A percentile compares a stretch with the other conserved stretches of the same genome.
These are phyloP conservation scores for Cryptosporidium sp. DNA, from an alignment of 169 alveolate genomes.

Conservation along the genomic window DNA sequence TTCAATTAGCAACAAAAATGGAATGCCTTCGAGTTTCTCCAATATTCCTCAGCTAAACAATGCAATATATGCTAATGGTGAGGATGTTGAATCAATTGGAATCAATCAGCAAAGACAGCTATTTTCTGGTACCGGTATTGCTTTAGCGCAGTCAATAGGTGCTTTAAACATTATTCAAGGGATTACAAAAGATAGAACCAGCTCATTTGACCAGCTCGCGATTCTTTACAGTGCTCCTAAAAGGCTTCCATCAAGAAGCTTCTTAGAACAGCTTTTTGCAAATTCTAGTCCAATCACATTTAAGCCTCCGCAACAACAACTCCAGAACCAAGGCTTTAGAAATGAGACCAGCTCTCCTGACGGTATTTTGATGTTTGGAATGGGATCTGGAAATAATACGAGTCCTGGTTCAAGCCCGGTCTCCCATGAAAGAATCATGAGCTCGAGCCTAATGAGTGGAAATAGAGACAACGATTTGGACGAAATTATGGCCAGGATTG, in stretches of 20 bases:
- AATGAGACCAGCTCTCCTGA: not conserved
- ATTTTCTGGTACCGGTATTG: conserved; percentile 72
- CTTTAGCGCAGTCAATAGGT: conserved; percentile 71
- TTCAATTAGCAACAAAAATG: conserved; percentile 49
- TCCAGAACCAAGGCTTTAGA: not conserved
- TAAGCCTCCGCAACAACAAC: not conserved
- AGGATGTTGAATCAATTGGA: conserved; percentile 68
- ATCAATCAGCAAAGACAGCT: conserved; percentile 54
- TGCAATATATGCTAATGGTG: conserved; percentile 63
- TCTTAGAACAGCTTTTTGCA: conserved; percentile 48
- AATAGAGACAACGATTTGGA: not conserved
- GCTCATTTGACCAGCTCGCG: conserved; percentile 65
- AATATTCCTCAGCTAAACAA: conserved; percentile 38
- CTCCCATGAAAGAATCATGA: conserved; percentile 3
- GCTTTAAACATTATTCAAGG: conserved; percentile 69
- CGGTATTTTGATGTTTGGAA: conserved; percentile 18
- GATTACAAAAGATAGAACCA: conserved; percentile 31
- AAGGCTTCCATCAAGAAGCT: conserved; percentile 42
- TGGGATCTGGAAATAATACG: not conserved
- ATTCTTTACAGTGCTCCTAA: conserved; percentile 58
- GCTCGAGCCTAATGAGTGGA: not conserved
- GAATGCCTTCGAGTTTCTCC: conserved; percentile 42
- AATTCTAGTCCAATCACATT: conserved; percentile 37
- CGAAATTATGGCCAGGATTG: conserved; percentile 27
- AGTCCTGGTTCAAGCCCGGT: not conserved